Percentiles rank a stretch among this genome's conserved stretches.
Evolutionary conservation across 257 asterid species (phyloP).

Genomic region (Nicotiana obtusifolia): DNA sequence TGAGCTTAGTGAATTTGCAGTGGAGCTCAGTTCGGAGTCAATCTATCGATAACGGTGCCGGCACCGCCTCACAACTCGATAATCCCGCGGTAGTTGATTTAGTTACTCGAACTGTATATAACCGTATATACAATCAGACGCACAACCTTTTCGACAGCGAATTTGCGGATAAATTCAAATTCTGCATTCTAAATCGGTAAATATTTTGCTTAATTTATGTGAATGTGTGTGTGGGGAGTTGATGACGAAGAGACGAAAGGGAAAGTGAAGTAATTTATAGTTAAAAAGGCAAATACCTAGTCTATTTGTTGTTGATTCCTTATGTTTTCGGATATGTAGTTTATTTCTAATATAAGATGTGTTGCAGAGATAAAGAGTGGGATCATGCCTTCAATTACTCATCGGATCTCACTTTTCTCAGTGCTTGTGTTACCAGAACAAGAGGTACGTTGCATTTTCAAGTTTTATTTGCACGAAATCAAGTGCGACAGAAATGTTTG

Average conservation of each 20-base stretch:
- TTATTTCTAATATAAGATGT: not conserved
- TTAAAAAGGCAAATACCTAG: not conserved
- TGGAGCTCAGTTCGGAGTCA: not conserved
- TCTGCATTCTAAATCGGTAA: conserved; percentile 9
- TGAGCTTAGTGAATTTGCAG: not conserved
- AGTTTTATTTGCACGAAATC: not conserved
- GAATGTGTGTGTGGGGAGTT: not conserved
- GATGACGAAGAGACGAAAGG: not conserved
- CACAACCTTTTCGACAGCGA: conserved; percentile 1
- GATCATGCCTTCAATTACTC: conserved; percentile 14
- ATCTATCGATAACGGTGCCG: not conserved
- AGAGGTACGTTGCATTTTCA: conserved; percentile 7
- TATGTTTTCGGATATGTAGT: not conserved
- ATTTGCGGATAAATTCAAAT: conserved; percentile 6
- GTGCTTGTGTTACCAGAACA: conserved; percentile 16
- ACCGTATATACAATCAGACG: conserved; percentile 11
- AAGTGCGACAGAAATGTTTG: not conserved
- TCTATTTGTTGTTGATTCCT: not conserved
- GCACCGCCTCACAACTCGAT: conserved; percentile 3
- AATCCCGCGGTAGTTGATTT: conserved; percentile 17
- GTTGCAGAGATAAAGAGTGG: conserved; percentile 18
- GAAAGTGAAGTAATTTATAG: not conserved
- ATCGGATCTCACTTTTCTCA: conserved; percentile 5
- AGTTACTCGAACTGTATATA: conserved; percentile 10
- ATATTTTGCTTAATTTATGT: not conserved